Base-by-base conservation (phyloP, 1,139 yeast species). In the Saccharomycopsis hybrid region DNA sequence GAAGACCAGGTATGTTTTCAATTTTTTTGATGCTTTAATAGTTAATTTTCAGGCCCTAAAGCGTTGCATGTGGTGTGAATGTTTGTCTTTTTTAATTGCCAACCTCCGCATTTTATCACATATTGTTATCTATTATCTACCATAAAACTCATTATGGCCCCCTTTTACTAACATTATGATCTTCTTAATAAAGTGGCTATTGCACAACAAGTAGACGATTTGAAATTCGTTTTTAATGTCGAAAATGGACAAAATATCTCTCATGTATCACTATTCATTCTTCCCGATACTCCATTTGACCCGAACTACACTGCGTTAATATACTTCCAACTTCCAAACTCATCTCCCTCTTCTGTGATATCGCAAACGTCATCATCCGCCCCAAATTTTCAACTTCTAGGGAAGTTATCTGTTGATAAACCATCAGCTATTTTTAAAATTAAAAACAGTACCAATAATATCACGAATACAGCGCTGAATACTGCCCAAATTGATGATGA, bases 371-470 rank as follows among this genome's bases (percentile, higher is more conserved):
- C n/a, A n/a, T 62, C 64, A 5, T 51, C 49, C 5, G 48, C 38
- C 1, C 41, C 53, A 5, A 96, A 86, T 37, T 92, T 88, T 66
- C 78, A 79, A 57, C 68, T 92, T 24, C 74, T 92, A 44, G 98
- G 98, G 63, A 86, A 69, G 8, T 67, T 94, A 42, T 80, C 85
- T 42, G 73, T 78, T 1, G 68, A 68, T 41, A 92, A 92, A 62
- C 97, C 95, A 27, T 85, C 96, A 51, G 96, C 97, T 0, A 92
- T 92, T 5, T 92, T 86, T 70, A 85, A 82, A 61, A 74, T 92
- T 54, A 85, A 80, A 63, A 82, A 71, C 62, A 72, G 65, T 41
- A 72, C 62, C 40, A 61, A 61, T 27, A 70, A 63, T 18, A 62
- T 54, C 27, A 68, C 61, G 46, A 61, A 61, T 1, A 61, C 65